A percentile compares a stretch with the other conserved stretches of the same genome.
Conservation (phyloP, 495 filamentous ascomycete species). For the Aspergillus panamensis region DNA sequence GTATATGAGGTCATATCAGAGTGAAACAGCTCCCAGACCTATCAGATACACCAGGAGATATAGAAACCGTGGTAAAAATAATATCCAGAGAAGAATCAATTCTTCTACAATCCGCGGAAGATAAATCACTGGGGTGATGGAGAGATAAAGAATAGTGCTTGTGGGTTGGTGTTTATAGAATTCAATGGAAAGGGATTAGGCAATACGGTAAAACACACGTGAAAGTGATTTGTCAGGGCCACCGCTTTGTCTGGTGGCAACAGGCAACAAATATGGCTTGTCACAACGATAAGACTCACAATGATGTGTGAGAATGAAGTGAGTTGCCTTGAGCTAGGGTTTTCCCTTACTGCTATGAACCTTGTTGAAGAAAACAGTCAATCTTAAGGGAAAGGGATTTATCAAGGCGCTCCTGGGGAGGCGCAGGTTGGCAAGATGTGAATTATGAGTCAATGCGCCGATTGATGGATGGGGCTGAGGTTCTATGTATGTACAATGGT, state of each 20-base stretch:
- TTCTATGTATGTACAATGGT: conserved; percentile 16
- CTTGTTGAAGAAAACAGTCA: background rate
- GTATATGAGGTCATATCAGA: conserved; percentile 30
- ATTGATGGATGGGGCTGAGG: conserved; percentile 23
- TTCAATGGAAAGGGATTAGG: conserved; percentile 35
- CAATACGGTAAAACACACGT: conserved; percentile 31
- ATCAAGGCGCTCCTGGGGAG: conserved; percentile 12
- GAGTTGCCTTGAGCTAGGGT: conserved; percentile 6
- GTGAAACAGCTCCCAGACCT: background rate
- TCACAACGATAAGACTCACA: conserved; percentile 27
- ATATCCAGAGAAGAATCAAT: conserved; percentile 2
- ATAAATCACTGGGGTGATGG: conserved; percentile 1
- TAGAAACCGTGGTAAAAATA: background rate
- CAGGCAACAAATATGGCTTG: conserved; percentile 23
- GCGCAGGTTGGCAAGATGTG: conserved; percentile 9
- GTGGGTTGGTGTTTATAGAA: conserved; percentile 35
- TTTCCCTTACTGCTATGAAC: background rate
- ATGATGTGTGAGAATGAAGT: conserved; percentile 5
- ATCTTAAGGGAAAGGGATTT: background rate
- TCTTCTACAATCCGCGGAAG: conserved; percentile 2
- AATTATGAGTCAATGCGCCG: conserved; percentile 29
- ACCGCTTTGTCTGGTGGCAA: conserved; percentile 38
- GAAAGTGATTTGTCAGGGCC: conserved; percentile 41
- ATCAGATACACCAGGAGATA: background rate
- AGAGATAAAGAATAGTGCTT: conserved; percentile 20